phyloP scores from a whole-genome alignment of 208 protist species.

The Naegleria fowleri region DNA sequence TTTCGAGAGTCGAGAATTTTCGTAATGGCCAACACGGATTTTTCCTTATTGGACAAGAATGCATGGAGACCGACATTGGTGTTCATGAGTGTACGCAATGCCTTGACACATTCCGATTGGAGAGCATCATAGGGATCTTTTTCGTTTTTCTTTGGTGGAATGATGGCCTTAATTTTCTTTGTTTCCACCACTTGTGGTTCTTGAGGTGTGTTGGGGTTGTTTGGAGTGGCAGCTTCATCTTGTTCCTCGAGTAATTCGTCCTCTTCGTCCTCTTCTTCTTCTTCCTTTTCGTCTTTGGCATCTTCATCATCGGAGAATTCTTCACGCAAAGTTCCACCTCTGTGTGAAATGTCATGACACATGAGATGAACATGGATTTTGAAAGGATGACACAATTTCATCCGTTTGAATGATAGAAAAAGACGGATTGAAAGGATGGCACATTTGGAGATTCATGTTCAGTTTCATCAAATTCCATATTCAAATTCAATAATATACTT shows the following conservation, averaged over 20 bases:
- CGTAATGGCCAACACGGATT: not conserved
- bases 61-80: not conserved
- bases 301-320: not conserved
- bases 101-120: not conserved
- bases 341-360: not conserved
- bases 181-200: not conserved
- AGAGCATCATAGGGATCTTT: not conserved
- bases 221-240: not conserved
- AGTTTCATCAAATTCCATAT: no score
- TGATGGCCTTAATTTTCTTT: not conserved
- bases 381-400: not conserved
- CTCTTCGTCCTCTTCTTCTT: not conserved
- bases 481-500: no score
- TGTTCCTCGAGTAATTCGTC: not conserved
- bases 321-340: not conserved
- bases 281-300: not conserved
- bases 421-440: not conserved
- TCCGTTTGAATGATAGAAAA: no score
- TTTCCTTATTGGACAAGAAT: not conserved
- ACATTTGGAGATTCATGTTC: no score
- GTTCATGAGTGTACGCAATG: conserved; percentile 12
- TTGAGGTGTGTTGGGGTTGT: no score
- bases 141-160: not conserved
- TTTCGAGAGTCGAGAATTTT: not conserved
- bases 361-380: no score